phyloP scores from a whole-genome alignment of 1,139 yeast genomes.

The Suhomyces coccinellae region DNA sequence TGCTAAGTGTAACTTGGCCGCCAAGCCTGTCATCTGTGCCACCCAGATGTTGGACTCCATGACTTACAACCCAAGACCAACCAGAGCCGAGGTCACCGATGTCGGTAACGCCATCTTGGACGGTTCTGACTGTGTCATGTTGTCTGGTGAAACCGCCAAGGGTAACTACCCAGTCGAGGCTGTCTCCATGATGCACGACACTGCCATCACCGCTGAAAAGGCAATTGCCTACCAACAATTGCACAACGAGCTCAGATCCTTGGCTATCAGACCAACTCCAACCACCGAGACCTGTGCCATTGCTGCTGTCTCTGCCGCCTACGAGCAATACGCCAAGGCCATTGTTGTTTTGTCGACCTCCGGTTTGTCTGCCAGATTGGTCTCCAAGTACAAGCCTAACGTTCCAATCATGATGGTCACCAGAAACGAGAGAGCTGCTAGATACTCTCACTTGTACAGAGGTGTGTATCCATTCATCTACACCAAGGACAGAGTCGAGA shows the following conservation, averaged over 20 bases:
- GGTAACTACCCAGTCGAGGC: slow-evolving; percentile 98
- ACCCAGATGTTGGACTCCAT: slow-evolving; percentile 99
- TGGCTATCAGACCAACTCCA: slow-evolving; percentile 86
- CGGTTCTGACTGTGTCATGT: slow-evolving; percentile 99
- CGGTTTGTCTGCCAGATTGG: slow-evolving; percentile 93
- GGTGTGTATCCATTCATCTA: slow-evolving; percentile 98
- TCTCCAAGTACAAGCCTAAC: slow-evolving; percentile 96
- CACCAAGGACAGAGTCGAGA: slow-evolving; percentile 61
- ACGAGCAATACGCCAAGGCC: slow-evolving; percentile 96
- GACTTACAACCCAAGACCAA: slow-evolving; percentile 99
- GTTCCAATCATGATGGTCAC: slow-evolving; percentile 98
- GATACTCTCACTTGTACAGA: slow-evolving; percentile 94
- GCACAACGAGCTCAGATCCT: slow-evolving; percentile 84
- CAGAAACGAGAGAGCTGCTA: slow-evolving; percentile 89
- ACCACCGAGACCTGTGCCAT: slow-evolving; percentile 97
- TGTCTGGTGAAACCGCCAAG: slow-evolving; percentile 99
- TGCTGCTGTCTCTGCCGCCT: slow-evolving; percentile 94
- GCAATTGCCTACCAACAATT: slow-evolving; percentile 88
- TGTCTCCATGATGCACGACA: slow-evolving; percentile 98
- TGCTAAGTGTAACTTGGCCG: slow-evolving; percentile 98
- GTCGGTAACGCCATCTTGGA: slow-evolving; percentile 99
- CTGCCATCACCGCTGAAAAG: slow-evolving; percentile 94
- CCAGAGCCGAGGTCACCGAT: slow-evolving; percentile 99
- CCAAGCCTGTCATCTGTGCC: slow-evolving; percentile 99
- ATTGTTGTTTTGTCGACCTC: slow-evolving; percentile 94